Percentiles rank a stretch among this genome's conserved stretches.
phyloP scores from a whole-genome alignment of 2,329 filamentous ascomycete species.

The Samsoniella hepiali region DNA sequence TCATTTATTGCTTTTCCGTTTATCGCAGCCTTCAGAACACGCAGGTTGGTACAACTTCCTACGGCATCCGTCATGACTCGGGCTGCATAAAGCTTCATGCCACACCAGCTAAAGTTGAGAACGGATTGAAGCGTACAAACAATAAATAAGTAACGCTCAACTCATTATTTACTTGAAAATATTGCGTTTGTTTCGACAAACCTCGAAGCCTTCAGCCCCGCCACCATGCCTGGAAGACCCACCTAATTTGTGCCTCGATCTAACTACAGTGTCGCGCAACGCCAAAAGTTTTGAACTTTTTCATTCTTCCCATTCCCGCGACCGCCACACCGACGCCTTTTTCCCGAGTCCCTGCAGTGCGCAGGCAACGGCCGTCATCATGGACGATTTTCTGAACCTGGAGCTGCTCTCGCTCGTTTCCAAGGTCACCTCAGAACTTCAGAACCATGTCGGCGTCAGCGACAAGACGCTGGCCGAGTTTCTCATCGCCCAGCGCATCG shows the following conservation, averaged over 20 bases:
- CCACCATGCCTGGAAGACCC: constrained; percentile 11
- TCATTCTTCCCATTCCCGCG: not conserved
- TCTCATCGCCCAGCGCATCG: constrained; percentile 82
- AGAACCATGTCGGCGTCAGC: constrained; percentile 87
- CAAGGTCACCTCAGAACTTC: constrained; percentile 88
- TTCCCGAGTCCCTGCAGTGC: constrained; percentile 7
- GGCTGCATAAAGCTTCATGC: too few relatives aligned
- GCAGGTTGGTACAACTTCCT: too few relatives aligned
- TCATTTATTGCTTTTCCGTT: too few relatives aligned
- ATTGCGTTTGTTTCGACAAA: too few relatives aligned
- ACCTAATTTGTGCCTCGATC: constrained; percentile 4
- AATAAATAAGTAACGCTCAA: too few relatives aligned
- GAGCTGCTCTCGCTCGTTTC: constrained; percentile 92
- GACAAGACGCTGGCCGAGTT: constrained; percentile 97
- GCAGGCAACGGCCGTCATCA: constrained; percentile 36
- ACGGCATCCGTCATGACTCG: too few relatives aligned
- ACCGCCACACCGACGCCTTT: not conserved
- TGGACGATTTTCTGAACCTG: constrained; percentile 89
- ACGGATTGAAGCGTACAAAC: too few relatives aligned
- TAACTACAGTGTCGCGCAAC: not conserved
- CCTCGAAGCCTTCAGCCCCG: not conserved
- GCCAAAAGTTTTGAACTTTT: constrained; percentile 11
- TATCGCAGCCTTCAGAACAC: too few relatives aligned
- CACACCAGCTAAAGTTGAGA: too few relatives aligned
- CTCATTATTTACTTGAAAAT: too few relatives aligned